phyloP scores from a whole-genome alignment of 768 basidiomycete species.

The Lepiota subincarnata region DNA sequence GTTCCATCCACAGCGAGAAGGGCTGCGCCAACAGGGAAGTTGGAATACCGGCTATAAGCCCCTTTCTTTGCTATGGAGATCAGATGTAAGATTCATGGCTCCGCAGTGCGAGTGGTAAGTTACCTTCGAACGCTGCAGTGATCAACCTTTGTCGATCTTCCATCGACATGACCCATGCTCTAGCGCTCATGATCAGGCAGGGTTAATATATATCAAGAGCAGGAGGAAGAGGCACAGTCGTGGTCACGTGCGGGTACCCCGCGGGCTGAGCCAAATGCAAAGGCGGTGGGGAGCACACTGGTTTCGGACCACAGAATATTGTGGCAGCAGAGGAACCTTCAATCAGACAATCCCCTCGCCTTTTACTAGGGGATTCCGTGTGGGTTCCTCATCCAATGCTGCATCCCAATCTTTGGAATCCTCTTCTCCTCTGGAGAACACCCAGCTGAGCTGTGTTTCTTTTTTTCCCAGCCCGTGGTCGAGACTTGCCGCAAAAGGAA shows the following conservation, averaged over 20 bases:
- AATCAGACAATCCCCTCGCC: conserved; percentile 53
- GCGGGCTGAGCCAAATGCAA: conserved; percentile 39
- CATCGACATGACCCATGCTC: conserved; percentile 26
- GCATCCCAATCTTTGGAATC: conserved; percentile 41
- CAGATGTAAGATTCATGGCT: neutral
- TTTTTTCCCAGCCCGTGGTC: conserved; percentile 3
- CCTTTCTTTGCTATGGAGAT: conserved; percentile 53
- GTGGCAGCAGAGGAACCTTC: conserved; percentile 41
- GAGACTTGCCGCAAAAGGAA: conserved; percentile 4
- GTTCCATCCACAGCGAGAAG: conserved; percentile 64
- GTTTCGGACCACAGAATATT: neutral
- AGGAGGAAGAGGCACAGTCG: no score
- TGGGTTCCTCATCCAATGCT: conserved; percentile 37
- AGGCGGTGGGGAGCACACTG: conserved; percentile 8
- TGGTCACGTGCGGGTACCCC: conserved; percentile 27
- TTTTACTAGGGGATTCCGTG: conserved; percentile 57
- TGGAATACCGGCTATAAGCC: conserved; percentile 82
- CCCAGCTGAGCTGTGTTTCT: neutral
- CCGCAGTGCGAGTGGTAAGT: neutral
- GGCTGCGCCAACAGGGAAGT: conserved; percentile 91
- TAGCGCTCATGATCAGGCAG: conserved; percentile 3
- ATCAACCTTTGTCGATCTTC: conserved; percentile 49
- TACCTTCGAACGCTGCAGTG: conserved; percentile 57
- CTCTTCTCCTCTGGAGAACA: conserved; percentile 25
- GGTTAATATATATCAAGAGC: no score